phyloP scores from a whole-genome alignment of 2,329 filamentous ascomycete species.

The Ascochyta clinopodiicola region DNA sequence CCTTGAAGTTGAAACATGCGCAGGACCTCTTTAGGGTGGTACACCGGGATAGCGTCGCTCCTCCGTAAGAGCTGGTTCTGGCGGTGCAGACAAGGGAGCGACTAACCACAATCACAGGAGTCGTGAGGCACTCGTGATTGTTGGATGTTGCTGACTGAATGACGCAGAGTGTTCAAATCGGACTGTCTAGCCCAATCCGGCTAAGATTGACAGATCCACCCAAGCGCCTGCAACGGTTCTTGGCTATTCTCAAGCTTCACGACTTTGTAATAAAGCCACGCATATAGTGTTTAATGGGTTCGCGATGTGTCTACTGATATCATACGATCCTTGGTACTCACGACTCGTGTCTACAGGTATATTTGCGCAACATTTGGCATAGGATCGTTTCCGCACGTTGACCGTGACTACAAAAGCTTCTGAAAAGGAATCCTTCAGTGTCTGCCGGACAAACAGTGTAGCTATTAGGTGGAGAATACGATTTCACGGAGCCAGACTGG shows the following conservation, averaged over 20 bases:
- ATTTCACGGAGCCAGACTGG: neutral
- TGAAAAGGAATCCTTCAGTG: neutral
- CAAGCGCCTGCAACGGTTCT: too few species aligned
- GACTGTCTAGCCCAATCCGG: neutral
- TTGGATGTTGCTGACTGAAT: constrained; percentile 9
- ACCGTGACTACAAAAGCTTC: neutral
- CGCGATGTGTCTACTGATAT: neutral
- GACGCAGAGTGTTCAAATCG: neutral
- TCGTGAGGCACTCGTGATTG: neutral
- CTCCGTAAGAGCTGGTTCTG: neutral
- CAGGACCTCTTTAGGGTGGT: neutral
- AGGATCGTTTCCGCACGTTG: neutral
- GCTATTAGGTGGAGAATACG: neutral
- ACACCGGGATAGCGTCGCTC: neutral
- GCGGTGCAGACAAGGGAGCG: neutral
- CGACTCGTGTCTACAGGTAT: neutral
- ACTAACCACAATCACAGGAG: neutral
- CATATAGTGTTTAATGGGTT: neutral
- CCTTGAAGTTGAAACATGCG: neutral
- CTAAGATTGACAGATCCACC: neutral
- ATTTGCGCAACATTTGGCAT: neutral
- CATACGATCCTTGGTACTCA: neutral
- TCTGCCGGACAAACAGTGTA: neutral
- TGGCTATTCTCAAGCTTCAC: too few species aligned
- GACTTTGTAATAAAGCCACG: too few species aligned